These are phyloP conservation scores for Arachis hypogaea DNA, from an alignment of 306 rosid genomes.

Conservation along the genomic window DNA sequence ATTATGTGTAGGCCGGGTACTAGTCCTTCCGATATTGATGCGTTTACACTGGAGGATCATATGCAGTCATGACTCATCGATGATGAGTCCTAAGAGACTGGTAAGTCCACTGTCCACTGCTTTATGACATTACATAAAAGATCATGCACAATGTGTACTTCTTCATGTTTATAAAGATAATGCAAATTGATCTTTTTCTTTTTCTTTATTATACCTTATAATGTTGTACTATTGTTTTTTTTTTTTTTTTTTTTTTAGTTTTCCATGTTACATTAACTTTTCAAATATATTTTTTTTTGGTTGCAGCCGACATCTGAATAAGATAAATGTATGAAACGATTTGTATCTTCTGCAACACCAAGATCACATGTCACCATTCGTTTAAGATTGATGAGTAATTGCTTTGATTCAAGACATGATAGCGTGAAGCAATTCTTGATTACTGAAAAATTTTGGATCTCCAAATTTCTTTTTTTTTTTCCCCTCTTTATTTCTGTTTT, in stretches of 20 bases:
- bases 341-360: no score
- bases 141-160: not conserved
- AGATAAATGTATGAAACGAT: no score
- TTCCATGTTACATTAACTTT: no score
- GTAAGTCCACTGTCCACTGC: conserved; percentile 39
- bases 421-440: conserved; percentile 10
- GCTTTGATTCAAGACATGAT: not conserved
- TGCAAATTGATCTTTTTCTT: no score
- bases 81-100: conserved; percentile 43
- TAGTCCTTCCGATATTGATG: conserved; percentile 75
- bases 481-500: no score
- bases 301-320: no score
- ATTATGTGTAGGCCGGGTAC: conserved; percentile 69
- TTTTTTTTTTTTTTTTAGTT: no score
- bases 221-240: no score
- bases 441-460: not conserved
- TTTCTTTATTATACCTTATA: no score
- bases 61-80: conserved; percentile 51
- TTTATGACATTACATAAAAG: not conserved
- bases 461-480: not conserved
- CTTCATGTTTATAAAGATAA: no score
- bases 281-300: no score
- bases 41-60: conserved; percentile 71
- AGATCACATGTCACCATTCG: not conserved
- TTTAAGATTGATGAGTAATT: conserved; percentile 5